Evolutionary conservation across 2,329 filamentous ascomycete species (phyloP), one percentile per base, ranked within the genome.

Genomic region (Periconia sp.): DNA sequence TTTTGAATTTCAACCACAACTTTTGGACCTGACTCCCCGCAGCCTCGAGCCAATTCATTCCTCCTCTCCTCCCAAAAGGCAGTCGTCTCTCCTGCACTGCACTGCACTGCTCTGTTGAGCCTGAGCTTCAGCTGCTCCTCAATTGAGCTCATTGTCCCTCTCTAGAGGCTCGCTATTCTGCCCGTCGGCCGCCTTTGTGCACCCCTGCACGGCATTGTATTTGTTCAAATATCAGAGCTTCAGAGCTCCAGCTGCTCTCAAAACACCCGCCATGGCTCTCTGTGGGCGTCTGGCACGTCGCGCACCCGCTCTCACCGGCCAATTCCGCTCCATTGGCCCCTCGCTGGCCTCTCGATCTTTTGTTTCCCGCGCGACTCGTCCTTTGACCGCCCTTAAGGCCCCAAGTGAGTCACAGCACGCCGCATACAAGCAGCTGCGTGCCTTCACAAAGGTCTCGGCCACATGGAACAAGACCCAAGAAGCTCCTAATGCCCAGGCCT

Each of bases 401-500:
- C 58, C 60, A 45, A 56, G 62, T 63, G 68, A 73, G 56, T 70
- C 70, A 63, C 63, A 60, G 48, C 33, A 37, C 33, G 63, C 66
- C 42, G 58, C 63, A 37, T 56, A 65, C 58, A 65, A 68, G 41
- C 71, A 74, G 58, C 64, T 74, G 52, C 69, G 72, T 53, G 68
- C 72, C 44, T 75, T 74, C 61, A 65, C 72, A 58, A 69, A 71
- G 61, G 48, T 73, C 54, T 60, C 66, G 31, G 61, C 67, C 50
- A 63, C 62, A 57, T 68, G 63, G 61, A 70, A 72, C 53, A 69
- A 77, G 60, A 77, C 82, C 45, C 84, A 94, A 75, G 80, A 86
- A 61, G 88, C 90, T 49, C 91, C 92, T 52, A 90, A 89, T 70
- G 85, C 92, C 49, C 87, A 92, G 77, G 90, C 92, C 58, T 96